Conservation (phyloP, 2,329 filamentous ascomycete genomes). For the Trichoderma semiorbis region DNA sequence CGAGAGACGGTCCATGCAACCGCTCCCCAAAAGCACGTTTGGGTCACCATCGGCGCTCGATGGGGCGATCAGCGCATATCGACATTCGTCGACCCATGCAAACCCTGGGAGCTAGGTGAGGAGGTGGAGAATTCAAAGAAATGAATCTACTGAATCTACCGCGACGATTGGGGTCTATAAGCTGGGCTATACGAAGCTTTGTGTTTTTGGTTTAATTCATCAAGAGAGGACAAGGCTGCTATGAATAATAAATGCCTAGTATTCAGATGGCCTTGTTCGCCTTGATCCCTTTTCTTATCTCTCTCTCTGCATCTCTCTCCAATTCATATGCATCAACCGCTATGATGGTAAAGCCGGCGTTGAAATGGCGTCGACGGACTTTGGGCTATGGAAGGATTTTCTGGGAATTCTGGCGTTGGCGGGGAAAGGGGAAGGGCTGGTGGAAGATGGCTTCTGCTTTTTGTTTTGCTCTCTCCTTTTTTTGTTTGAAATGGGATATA, state of each 20-base stretch:
- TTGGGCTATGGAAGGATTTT: neutral
- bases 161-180: neutral
- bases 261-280: conserved; percentile 8
- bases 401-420: neutral
- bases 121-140: conserved; percentile 45
- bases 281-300: conserved; percentile 21
- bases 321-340: conserved; percentile 10
- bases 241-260: neutral
- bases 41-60: conserved; percentile 64
- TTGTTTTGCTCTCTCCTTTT: neutral
- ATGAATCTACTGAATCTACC: conserved; percentile 25
- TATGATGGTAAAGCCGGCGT: conserved; percentile 15
- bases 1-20: conserved; percentile 53
- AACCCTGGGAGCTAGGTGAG: conserved; percentile 51
- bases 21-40: conserved; percentile 60
- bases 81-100: conserved; percentile 53
- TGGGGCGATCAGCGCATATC: conserved; percentile 56
- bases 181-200: neutral
- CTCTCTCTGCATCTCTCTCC: neutral
- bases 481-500: neutral
- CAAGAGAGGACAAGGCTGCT: neutral
- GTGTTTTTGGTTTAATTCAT: neutral
- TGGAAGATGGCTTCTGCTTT: neutral
- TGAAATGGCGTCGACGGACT: conserved; percentile 20
- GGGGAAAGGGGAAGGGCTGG: neutral